Evolutionary conservation across 352 stramenopile species (phyloP).

Genomic region (Phytopythium ostracodes): DNA sequence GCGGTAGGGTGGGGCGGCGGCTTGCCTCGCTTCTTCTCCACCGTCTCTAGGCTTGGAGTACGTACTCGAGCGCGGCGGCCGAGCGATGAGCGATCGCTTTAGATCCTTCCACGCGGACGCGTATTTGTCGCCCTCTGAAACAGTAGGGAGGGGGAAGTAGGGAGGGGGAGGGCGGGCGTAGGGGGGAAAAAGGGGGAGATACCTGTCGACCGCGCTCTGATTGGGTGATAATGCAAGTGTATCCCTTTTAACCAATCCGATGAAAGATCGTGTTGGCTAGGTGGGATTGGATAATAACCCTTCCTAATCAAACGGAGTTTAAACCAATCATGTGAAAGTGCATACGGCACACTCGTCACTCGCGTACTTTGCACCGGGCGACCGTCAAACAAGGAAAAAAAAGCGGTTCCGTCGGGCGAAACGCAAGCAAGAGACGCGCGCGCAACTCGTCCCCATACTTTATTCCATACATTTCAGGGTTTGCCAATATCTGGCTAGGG

Average conservation of each 20-base stretch:
- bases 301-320: background rate
- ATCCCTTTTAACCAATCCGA: background rate
- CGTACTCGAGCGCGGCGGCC: background rate
- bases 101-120: constrained; percentile 23
- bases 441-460: background rate
- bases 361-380: background rate
- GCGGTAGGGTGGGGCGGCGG: background rate
- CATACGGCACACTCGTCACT: constrained; percentile 3
- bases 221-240: background rate
- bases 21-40: background rate
- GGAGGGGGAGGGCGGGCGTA: no score
- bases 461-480: background rate
- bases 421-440: background rate
- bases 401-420: background rate
- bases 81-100: background rate
- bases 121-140: constrained; percentile 3
- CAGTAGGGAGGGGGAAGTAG: background rate
- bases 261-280: background rate
- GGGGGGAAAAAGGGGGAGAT: constrained; percentile 1
- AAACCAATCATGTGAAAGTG: background rate
- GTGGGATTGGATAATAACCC: background rate
- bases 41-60: background rate
- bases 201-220: background rate
- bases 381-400: background rate
- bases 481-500: background rate